Evolutionary conservation across 2,329 filamentous ascomycete genomes (phyloP), one percentile per base, ranked within the genome.

Genomic region (Microsporum canis): DNA sequence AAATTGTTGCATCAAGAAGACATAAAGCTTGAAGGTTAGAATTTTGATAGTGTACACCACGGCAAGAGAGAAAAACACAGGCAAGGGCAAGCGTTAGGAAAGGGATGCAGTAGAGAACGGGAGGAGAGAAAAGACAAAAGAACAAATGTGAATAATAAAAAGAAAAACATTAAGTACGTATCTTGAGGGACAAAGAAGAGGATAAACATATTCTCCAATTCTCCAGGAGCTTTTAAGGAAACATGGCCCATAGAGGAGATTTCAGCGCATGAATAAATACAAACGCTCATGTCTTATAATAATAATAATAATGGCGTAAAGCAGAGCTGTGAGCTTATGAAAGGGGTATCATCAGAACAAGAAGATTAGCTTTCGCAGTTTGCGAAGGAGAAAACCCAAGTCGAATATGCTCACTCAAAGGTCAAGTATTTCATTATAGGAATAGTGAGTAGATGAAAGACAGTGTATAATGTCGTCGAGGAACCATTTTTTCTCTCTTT

Each of bases 101-200:
- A 62, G 61, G 61, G 29, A 53, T 53, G 49, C 31, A n/a, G 7
- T 53, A 53, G 29, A 27, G n/a, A 47, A 23, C 5, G 43, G 29
- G 57, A 6, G 45, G 56, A 62, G 60, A 61, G 63, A 63, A 62
- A 60, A 63, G 63, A 66, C 63, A 66, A 68, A 66, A 67, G 64
- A 63, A 60, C 63, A 66, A 65, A 63, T 39, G n/a, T 61, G 8
- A 12, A 61, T 56, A 62, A 57, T n/a, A 6, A 63, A 64, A 63
- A 60, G 65, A 69, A 69, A 70, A 71, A 70, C 68, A 71, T 65
- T 65, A 65, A 67, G 36, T 45, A 41, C 51, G 51, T 55, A 7
- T 55, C 29, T 36, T 12, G 27, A 55, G 31, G 12, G 5, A 8
- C 1, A 55, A 23, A 23, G 23, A 17, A 6, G 39, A 17, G 14